Percentiles rank a stretch among this genome's conserved stretches.
Conservation (phyloP, 2,329 filamentous ascomycete genomes). For the Ophiostoma himal-ulmi region DNA sequence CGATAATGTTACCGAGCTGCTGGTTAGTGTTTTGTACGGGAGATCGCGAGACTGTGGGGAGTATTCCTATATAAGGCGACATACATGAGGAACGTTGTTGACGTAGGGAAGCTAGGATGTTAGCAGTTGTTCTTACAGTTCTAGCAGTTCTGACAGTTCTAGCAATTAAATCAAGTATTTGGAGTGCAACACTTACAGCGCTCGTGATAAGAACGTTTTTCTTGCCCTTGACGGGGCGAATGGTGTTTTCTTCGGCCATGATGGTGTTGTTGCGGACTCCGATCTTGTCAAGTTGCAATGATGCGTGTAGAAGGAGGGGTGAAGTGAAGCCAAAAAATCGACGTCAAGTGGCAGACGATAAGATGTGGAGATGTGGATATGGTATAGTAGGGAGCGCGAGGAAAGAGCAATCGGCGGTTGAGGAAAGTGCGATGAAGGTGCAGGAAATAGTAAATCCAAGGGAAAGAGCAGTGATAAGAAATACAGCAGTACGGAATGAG, state of each 20-base stretch:
- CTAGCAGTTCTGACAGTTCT: neutral
- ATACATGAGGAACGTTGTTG: constrained; percentile 64
- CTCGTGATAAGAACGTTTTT: constrained; percentile 84
- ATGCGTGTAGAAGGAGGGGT: constrained; percentile 3
- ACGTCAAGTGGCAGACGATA: constrained; percentile 12
- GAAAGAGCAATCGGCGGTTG: neutral
- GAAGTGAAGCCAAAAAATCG: constrained; percentile 13
- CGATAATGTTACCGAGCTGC: constrained; percentile 72
- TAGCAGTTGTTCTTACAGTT: neutral
- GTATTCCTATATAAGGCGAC: constrained; percentile 7
- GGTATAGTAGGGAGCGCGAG: too few species aligned
- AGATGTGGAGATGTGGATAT: constrained; percentile 11
- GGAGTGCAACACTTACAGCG: constrained; percentile 60
- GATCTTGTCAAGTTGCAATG: neutral
- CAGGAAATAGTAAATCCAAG: neutral
- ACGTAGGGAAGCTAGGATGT: constrained; percentile 32
- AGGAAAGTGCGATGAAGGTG: neutral
- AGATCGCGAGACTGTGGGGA: too few species aligned
- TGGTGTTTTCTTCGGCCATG: constrained; percentile 30
- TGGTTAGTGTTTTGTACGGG: neutral
- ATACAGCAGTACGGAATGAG: neutral
- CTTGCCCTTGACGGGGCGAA: constrained; percentile 65
- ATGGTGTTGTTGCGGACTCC: constrained; percentile 27
- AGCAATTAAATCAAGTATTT: neutral
- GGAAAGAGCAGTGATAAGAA: neutral